Base-by-base conservation (phyloP, 257 asterid species). In the Gardenia jasminoides region DNA sequence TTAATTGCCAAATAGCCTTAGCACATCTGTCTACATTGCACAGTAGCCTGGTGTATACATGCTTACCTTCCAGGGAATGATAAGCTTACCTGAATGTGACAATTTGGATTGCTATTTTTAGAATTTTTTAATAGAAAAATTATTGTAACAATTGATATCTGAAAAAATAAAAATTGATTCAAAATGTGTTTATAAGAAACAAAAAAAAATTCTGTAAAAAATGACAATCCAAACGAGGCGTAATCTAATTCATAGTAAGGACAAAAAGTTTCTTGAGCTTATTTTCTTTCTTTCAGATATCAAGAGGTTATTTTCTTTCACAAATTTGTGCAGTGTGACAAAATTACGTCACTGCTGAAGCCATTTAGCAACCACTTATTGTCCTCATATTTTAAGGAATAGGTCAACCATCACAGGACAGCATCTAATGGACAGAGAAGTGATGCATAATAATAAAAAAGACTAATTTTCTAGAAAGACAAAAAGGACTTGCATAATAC, bases 331-430 rank as follows among this genome's bases (percentile, higher is more conserved):
- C 30, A 44, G 0, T 3, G 47, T 16, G n/a, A 30, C 41, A 54
- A 30, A 10, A 61, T 61, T 75, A 15, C 30, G 30, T 65, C 70
- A 30, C 70, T 20, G 41, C 2, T 10, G 8, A 12, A 11, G 33
- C 13, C 30, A 11, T 3, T 70, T 56, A 68, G 71, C 59, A 54
- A 26, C 10, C 22, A 26, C 46, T 36, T 12, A 2, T 36, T 39
- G 24, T 3, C 9, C 65, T 77, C 56, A 26, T 16, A 59, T 28
- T 64, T 0, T 64, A 8, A 76, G 15, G 12, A 30, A 56, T 31
- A 41, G 46, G 72, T 71, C 79, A 78, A 82, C 79, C 41, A 36
- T 44, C 52, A 41, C 66, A 0, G 46, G 75, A 66, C 64, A 24
- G 79, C 26, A 72, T 77, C 81, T 5, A 54, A n/a, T 9, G 11